Percentiles rank a stretch among this genome's conserved stretches.
These are phyloP conservation scores for Penicillium lividum DNA, from an alignment of 495 filamentous ascomycete genomes.

Conservation along the genomic window DNA sequence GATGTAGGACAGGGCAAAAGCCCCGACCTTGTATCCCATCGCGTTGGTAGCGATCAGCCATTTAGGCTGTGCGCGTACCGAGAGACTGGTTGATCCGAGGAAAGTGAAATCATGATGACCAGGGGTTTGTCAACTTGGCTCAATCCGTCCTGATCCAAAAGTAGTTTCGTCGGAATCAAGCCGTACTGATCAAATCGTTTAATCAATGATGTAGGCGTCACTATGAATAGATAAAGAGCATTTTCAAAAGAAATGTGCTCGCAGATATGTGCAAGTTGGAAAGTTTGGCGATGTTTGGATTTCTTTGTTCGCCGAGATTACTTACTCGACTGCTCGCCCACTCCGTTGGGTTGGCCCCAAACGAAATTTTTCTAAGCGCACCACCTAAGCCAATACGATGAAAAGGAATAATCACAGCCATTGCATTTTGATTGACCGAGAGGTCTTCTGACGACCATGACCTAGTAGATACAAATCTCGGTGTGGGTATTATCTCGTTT, in stretches of 20 bases:
- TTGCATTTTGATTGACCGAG: conserved; percentile 1
- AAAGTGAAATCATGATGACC: not conserved
- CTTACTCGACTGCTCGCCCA: not conserved
- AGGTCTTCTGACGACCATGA: not conserved
- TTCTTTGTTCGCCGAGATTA: not conserved
- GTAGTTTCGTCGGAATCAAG: conserved; percentile 3
- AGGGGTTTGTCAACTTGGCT: conserved; percentile 9
- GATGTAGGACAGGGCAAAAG: conserved; percentile 11
- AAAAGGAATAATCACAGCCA: not conserved
- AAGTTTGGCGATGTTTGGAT: not conserved
- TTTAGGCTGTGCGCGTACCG: not conserved
- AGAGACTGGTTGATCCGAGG: conserved; percentile 4
- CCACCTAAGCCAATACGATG: not conserved
- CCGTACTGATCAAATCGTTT: not conserved
- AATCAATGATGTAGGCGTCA: not conserved
- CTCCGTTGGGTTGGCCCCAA: not conserved
- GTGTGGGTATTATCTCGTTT: conserved; percentile 1
- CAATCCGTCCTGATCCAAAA: conserved; percentile 6
- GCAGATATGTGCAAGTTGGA: not conserved
- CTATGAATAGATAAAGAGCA: not conserved
- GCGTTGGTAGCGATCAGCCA: conserved; percentile 1
- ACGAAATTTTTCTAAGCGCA: not conserved
- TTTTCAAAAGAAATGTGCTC: not conserved
- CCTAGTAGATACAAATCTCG: not conserved
- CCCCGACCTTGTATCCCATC: conserved; percentile 6